Evolutionary conservation across 1,139 yeast species (phyloP).

Genomic region (Yamadazyma trypodendri): DNA sequence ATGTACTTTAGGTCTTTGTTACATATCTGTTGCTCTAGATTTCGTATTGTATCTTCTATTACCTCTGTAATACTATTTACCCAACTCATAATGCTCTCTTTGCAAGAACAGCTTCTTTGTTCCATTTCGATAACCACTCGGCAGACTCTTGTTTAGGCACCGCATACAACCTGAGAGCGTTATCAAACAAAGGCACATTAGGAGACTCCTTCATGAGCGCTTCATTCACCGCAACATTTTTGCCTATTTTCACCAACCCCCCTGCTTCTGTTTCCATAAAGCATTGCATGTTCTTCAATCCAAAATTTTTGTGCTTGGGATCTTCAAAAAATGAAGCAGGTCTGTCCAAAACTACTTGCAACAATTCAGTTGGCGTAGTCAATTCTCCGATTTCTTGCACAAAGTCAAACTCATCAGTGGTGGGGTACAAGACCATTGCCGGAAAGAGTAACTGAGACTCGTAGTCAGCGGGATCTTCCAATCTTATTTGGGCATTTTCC

Average conservation of each 20-base stretch:
- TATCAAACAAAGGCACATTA: constrained; percentile 75
- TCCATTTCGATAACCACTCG: constrained; percentile 68
- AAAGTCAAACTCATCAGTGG: constrained; percentile 81
- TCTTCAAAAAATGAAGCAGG: constrained; percentile 73
- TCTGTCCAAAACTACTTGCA: constrained; percentile 56
- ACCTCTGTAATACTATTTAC: neutral
- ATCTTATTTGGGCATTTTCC: constrained; percentile 46
- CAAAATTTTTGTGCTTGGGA: constrained; percentile 60
- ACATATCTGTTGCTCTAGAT: no score
- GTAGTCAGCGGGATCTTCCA: constrained; percentile 72
- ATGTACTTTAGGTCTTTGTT: neutral
- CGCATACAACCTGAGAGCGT: constrained; percentile 67
- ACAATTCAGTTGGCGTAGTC: constrained; percentile 57
- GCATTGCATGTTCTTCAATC: constrained; percentile 60
- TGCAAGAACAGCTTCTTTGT: constrained; percentile 60
- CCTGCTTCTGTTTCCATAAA: constrained; percentile 82
- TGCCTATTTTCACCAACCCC: constrained; percentile 84
- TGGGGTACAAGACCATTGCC: constrained; percentile 77
- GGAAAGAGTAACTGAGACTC: constrained; percentile 82
- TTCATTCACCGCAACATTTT: constrained; percentile 64
- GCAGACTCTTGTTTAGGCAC: constrained; percentile 72
- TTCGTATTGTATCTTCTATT: no score
- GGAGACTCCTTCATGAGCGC: constrained; percentile 65
- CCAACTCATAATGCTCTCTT: constrained; percentile 21
- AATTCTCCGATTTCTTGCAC: constrained; percentile 73